A percentile compares a stretch with the other conserved stretches of the same genome.
phyloP scores from a whole-genome alignment of 768 basidiomycete genomes.

The Coprinopsis marcescibilis region DNA sequence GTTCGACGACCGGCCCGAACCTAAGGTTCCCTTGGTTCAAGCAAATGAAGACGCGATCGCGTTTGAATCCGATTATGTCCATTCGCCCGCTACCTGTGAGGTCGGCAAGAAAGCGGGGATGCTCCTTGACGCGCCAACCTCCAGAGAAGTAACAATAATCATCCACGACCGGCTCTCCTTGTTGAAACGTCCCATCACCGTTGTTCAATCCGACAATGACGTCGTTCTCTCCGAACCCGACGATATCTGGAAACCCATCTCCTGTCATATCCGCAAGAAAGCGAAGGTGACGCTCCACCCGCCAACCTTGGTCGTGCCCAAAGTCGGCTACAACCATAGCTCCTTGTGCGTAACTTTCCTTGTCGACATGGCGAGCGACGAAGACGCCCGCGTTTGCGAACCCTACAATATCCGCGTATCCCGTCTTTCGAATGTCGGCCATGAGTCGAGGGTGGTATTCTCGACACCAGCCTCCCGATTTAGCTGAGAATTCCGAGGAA shows the following conservation, averaged over 20 bases:
- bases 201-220: neutral
- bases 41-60: constrained; percentile 1
- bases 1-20: neutral
- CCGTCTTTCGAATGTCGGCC: neutral
- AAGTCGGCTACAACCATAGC: neutral
- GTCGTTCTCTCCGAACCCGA: constrained; percentile 4
- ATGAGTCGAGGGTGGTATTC: neutral
- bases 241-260: constrained; percentile 3
- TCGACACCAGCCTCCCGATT: neutral
- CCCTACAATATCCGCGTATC: neutral
- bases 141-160: neutral
- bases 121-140: neutral
- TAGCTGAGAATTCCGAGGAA: neutral
- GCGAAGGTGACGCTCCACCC: neutral
- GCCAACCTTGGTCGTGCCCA: constrained; percentile 2
- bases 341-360: neutral
- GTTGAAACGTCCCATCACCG: neutral
- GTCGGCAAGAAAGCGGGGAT: constrained; percentile 5
- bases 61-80: constrained; percentile 5
- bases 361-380: neutral
- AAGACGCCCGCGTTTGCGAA: neutral
- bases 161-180: neutral
- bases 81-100: constrained; percentile 1
- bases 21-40: neutral
- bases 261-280: constrained; percentile 2